Base-by-base conservation (phyloP, 108 stramenopile species). In the Cyclotella cryptica region DNA sequence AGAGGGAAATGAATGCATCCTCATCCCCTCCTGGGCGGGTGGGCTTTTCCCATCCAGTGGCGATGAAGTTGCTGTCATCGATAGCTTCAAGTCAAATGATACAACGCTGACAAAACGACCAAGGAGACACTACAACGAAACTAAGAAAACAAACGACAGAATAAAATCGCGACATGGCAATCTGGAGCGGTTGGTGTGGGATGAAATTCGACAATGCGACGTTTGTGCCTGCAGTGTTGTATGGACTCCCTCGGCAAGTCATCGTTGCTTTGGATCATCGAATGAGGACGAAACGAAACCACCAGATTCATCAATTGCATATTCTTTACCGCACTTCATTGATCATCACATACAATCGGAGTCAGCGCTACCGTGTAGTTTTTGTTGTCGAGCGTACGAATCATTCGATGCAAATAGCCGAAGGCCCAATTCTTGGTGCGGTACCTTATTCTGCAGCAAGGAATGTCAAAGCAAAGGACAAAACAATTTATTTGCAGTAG, bases 121-220 rank as follows among this genome's bases (percentile, higher is more conserved):
- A 14, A 49, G 43, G 43, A 39, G 17, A 40, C 7, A 64, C 49
- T 15, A 14, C n/a, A n/a, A n/a, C 15, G 15, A 30, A 1, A 14
- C 13, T 55, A 24, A 24, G 24, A 12, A 12, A 0, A 15, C 60
- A 13, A 10, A 29, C 10, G 3, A 35, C 0, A 30, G 13, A 21
- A 18, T 3, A 14, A 46, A 2, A 35, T 13, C 46, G 22, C n/a
- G 14, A 9, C 35, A 26, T 49, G 13, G 46, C 52, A 66, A 59
- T 19, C 41, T 76, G 53, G 71, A 83, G 44, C 27, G 54, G 57
- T 66, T 83, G 49, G 44, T 76, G 12, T 66, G n/a, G 14, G 40
- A 72, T 40, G 82, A 83, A 76, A 69, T 77, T 55, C 71, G 82
- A 12, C 75, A 83, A 61, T 83, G 82, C 43, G 82, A 83, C 41